A percentile compares a stretch with the other conserved stretches of the same genome.
phyloP scores from a whole-genome alignment of 2,329 filamentous ascomycete species.

The Claviceps spartinae region DNA sequence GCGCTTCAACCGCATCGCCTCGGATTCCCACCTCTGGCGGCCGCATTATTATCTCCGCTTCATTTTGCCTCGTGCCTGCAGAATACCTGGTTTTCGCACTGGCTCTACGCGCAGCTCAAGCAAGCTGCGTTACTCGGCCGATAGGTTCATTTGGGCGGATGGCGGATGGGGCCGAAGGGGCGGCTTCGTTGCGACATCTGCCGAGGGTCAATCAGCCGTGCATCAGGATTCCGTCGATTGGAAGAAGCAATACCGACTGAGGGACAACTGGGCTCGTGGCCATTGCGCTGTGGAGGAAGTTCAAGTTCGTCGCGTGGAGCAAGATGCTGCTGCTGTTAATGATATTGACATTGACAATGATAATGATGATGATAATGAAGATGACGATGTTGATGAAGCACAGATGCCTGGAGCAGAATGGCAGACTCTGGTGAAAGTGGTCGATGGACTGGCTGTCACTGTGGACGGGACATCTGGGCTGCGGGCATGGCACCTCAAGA shows the following conservation, averaged over 20 bases:
- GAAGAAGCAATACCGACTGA: slow-evolving; percentile 78
- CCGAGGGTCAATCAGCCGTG: not conserved
- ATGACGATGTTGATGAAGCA: slow-evolving; percentile 3
- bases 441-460: slow-evolving; percentile 65
- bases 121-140: slow-evolving; percentile 32
- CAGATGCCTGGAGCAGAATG: slow-evolving; percentile 17
- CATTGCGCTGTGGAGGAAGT: slow-evolving; percentile 71
- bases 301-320: slow-evolving; percentile 33
- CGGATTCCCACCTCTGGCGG: slow-evolving; percentile 86
- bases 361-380: slow-evolving; percentile 14
- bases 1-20: slow-evolving; percentile 58
- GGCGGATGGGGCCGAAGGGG: slow-evolving; percentile 24
- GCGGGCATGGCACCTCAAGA: slow-evolving; percentile 64
- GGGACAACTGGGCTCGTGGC: slow-evolving; percentile 83
- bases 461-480: slow-evolving; percentile 57
- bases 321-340: not conserved
- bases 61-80: slow-evolving; percentile 65
- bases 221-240: slow-evolving; percentile 45
- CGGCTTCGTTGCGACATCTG: slow-evolving; percentile 11
- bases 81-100: slow-evolving; percentile 52
- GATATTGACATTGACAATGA: slow-evolving; percentile 16
- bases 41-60: slow-evolving; percentile 77
- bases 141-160: slow-evolving; percentile 31
- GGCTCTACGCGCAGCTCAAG: slow-evolving; percentile 15
- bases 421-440: slow-evolving; percentile 61